phyloP scores from a whole-genome alignment of 805 yeast genomes.

The Wickerhamiella slavikovae region DNA sequence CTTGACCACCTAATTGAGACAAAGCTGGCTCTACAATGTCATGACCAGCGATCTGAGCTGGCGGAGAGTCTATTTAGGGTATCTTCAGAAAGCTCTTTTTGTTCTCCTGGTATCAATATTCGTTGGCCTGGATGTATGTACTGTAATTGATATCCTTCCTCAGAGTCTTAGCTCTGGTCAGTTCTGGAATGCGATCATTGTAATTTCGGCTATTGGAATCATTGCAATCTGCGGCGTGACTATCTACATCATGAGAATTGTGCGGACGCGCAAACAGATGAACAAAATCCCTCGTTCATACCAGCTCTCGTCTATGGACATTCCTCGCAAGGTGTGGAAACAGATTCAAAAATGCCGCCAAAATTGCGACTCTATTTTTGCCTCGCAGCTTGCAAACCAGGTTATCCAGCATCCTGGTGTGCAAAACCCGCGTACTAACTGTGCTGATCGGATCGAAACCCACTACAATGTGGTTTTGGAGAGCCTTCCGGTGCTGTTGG shows the following conservation, averaged over 20 bases:
- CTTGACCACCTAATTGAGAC: too few relatives aligned
- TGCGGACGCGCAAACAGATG: constrained; percentile 34
- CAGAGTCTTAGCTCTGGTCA: constrained; percentile 40
- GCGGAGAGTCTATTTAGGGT: too few relatives aligned
- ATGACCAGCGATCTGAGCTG: too few relatives aligned
- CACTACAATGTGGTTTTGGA: constrained; percentile 13
- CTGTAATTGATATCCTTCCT: constrained; percentile 63
- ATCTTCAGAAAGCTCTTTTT: not conserved
- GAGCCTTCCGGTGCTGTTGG: constrained; percentile 11
- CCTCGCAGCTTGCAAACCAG: constrained; percentile 6
- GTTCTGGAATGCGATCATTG: constrained; percentile 65
- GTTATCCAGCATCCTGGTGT: constrained; percentile 9
- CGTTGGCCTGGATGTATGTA: constrained; percentile 41
- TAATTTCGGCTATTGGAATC: constrained; percentile 46
- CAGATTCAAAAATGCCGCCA: not conserved
- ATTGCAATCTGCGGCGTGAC: constrained; percentile 31
- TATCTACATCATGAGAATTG: constrained; percentile 37
- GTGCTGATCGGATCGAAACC: constrained; percentile 5
- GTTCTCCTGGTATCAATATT: not conserved
- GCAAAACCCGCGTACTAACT: constrained; percentile 7
- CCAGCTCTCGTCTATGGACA: constrained; percentile 43
- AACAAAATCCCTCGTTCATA: constrained; percentile 65
- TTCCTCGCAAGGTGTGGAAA: constrained; percentile 20
- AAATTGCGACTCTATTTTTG: constrained; percentile 6
- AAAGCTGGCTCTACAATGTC: too few relatives aligned